Evolutionary conservation across 2,329 filamentous ascomycete species (phyloP).

Genomic region (Cryphonectria parasitica): DNA sequence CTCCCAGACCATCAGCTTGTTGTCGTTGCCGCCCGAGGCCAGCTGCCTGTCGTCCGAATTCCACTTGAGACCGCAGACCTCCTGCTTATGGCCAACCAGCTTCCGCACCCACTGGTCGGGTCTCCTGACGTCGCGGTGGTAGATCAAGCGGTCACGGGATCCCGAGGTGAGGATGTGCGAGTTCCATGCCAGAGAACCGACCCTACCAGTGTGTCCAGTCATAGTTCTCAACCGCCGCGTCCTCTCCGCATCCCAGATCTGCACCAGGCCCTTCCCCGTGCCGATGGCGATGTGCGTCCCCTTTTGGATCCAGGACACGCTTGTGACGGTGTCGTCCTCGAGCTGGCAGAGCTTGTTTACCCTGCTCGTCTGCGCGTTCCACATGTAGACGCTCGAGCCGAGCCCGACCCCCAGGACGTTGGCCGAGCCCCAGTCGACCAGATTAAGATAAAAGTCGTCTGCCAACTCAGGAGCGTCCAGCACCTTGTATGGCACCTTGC

Average conservation of each 20-base stretch:
- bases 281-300: conserved; percentile 95
- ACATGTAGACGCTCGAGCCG: conserved; percentile 95
- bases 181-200: conserved; percentile 96
- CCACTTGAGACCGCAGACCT: conserved; percentile 96
- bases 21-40: conserved; percentile 95
- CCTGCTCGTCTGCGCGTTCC: conserved; percentile 89
- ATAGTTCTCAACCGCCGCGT: conserved; percentile 87
- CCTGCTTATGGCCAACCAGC: conserved; percentile 93
- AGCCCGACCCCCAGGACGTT: conserved; percentile 93
- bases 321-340: conserved; percentile 91
- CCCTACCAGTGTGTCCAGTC: conserved; percentile 92
- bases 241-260: conserved; percentile 96
- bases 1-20: conserved; percentile 99
- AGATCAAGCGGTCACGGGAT: conserved; percentile 89
- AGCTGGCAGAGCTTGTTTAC: conserved; percentile 95
- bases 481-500: conserved; percentile 97
- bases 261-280: conserved; percentile 90
- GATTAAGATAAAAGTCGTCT: conserved; percentile 96
- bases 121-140: conserved; percentile 91
- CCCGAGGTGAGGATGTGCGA: conserved; percentile 96
- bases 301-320: conserved; percentile 97
- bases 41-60: conserved; percentile 95
- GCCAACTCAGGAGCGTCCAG: conserved; percentile 94
- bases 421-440: conserved; percentile 96
- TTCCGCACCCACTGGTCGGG: conserved; percentile 89